Base-by-base conservation (phyloP, 345 rosid genomes). In the Ceriops zippeliana region DNA sequence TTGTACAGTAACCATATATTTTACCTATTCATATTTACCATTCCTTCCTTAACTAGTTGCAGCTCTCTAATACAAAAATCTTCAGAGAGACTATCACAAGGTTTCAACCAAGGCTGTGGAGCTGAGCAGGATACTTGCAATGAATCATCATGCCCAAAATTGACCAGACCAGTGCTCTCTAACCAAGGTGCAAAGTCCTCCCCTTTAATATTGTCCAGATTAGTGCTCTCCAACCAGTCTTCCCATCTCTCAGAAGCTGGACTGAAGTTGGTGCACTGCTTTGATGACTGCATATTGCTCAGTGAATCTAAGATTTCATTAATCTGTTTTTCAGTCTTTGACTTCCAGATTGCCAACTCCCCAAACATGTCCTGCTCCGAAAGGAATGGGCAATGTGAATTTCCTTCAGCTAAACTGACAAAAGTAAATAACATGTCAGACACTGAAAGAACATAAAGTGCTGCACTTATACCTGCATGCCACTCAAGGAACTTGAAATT, bases 181-280 rank as follows among this genome's bases (percentile, higher is more conserved):
- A 87, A 62, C 91, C 89, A 82, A 65, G 86, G 86, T 54, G 73
- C 84, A 34, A 90, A 73, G 67, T 77, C 92, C 56, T 81, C 89
- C 61, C 80, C 90, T 22, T 73, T 81, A 75, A 87, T 64, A 83
- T 77, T 86, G 58, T 88, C 88, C 79, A 93, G 70, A 78, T 79
- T 85, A 73, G 85, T 67, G 79, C 71, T 84, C 71, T 82, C 87
- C 76, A 91, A 76, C 86, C 90, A 87, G 76, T 89, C 89, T 79
- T 86, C 92, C 98, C 96, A 93, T 71, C 77, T 86, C 34, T 86
- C 96, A 47, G 88, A 80, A 68, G 80, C 70, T 59, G 83, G 89
- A 73, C 87, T 79, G 52, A 86, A 81, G 52, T 83, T 60, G 52
- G 67, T 72, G 79, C 81, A 80, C 37, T 82, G 86, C 72, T 84